phyloP scores from a whole-genome alignment of 2,329 filamentous ascomycete genomes.

The Cladophialophora exuberans region DNA sequence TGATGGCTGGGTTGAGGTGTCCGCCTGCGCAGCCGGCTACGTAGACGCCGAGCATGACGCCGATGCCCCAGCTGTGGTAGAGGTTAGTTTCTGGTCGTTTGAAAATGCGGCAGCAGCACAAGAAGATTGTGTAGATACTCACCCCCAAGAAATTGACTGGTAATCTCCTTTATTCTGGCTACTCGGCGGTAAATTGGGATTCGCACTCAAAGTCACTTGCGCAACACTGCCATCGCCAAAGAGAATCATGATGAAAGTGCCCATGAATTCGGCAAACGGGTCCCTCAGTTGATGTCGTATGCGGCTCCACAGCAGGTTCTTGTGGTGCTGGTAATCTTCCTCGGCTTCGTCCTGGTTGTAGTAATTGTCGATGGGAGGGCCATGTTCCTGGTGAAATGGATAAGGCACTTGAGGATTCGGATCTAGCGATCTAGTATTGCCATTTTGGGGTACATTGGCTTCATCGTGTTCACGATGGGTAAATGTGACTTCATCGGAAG shows the following conservation, averaged over 20 bases:
- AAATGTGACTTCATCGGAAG: constrained; percentile 27
- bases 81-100: neutral
- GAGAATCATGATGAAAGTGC: constrained; percentile 63
- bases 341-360: constrained; percentile 29
- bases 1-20: constrained; percentile 68
- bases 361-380: constrained; percentile 34
- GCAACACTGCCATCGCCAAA: constrained; percentile 67
- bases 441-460: neutral
- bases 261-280: constrained; percentile 64
- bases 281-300: constrained; percentile 56
- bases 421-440: constrained; percentile 14
- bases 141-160: constrained; percentile 47
- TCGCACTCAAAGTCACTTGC: constrained; percentile 59
- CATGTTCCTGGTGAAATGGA: constrained; percentile 31
- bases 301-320: constrained; percentile 52
- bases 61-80: constrained; percentile 51
- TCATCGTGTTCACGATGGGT: constrained; percentile 28
- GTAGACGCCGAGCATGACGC: constrained; percentile 67
- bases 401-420: constrained; percentile 14
- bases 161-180: constrained; percentile 40
- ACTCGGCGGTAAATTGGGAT: constrained; percentile 27
- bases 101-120: neutral
- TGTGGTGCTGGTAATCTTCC: constrained; percentile 37
- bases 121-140: constrained; percentile 32
- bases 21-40: constrained; percentile 58